Evolutionary conservation across 345 rosid species (phyloP), one percentile per base, ranked within the genome.

Genomic region (Arabis alpina): DNA sequence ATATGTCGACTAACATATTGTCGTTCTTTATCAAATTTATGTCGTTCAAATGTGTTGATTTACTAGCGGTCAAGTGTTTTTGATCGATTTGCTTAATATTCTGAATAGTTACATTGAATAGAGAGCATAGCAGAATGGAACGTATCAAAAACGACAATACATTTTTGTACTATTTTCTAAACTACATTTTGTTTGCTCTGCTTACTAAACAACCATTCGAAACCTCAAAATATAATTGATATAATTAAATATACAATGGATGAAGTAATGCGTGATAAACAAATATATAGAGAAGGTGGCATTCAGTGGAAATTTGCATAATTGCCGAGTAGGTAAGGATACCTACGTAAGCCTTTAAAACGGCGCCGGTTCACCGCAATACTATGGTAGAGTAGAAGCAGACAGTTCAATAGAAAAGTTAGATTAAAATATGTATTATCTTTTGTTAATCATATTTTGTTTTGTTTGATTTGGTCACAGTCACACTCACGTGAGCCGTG

Each of bases 301-400:
- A 28, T 40, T 51, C 44, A 70, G 74, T 70, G 67, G 68, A 61
- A 48, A 15, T 28, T 28, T 39, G 61, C 60, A 60, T 70, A 60
- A 70, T 40, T 70, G 59, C 28, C 37, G 37, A 45, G 63, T 48
- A 59, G 66, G 50, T 58, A 43, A 68, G 7, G 14, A 34, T 6
- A 45, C 30, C 57, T 49, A 69, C 57, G 73, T 69, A 41, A 50
- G 67, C 74, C 43, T 27, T 12, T 16, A 41, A 7, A 70, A 28
- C 74, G 74, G 61, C 68, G 67, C 14, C 53, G 67, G n/a, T 56
- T 60, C 51, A 61, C 53, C 51, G 61, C 61, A 70, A 59, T 37
- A 14, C 14, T 23, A 39, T 8, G 10, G n/a, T 34, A 39, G 55
- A 50, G 32, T 49, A 36, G 57, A 50, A 32, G 69, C 44, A 51